Base-by-base conservation (phyloP, 1,284 basidiomycete species). In the Cystobasidiaceae sp. region DNA sequence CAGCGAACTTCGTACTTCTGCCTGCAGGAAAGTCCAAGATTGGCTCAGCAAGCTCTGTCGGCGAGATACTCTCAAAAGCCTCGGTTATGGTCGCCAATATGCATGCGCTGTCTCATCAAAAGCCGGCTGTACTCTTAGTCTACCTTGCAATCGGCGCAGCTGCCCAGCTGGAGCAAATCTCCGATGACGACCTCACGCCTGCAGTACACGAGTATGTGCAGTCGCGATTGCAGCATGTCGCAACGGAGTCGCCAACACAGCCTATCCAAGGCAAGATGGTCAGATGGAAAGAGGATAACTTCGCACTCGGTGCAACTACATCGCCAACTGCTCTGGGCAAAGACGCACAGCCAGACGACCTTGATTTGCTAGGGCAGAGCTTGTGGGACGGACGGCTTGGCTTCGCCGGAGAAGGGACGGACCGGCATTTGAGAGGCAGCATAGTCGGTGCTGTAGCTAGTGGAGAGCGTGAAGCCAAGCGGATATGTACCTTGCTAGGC, bases 371-470 rank as follows among this genome's bases (percentile, higher is more conserved):
- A 5, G 69, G 74, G 0, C 70, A 78, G 56, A 75, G 78, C 0
- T 71, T 77, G 3, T 82, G 80, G 78, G 75, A 69, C 2, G 80
- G 80, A 0, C 68, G 71, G 2, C 73, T 82, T 1, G 78, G 80
- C 0, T 82, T 81, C 37, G 81, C 81, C 15, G 81, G 81, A 11
- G 81, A 82, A 72, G 80, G 81, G 61, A 82, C 80, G 3, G 80
- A 80, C 62, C 72, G 80, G 67, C 77, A 81, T 48, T 77, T 79
- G 63, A 67, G 80, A 23, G 80, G 80, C 0, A 77, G 75, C 28
- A 80, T 81, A 0, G 77, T 77, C 0, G 80, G 80, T 5, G 80
- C 80, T 4, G 76, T 78, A 4, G 70, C 78, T n/a, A 78, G 75
- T 64, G 79, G 79, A 0, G 67, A 73, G 58, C 71, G 79, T 39